A percentile compares a stretch with the other conserved stretches of the same genome.
Evolutionary conservation across 1,284 basidiomycete species (phyloP).

Genomic region (Cutaneotrichosporon sp.): DNA sequence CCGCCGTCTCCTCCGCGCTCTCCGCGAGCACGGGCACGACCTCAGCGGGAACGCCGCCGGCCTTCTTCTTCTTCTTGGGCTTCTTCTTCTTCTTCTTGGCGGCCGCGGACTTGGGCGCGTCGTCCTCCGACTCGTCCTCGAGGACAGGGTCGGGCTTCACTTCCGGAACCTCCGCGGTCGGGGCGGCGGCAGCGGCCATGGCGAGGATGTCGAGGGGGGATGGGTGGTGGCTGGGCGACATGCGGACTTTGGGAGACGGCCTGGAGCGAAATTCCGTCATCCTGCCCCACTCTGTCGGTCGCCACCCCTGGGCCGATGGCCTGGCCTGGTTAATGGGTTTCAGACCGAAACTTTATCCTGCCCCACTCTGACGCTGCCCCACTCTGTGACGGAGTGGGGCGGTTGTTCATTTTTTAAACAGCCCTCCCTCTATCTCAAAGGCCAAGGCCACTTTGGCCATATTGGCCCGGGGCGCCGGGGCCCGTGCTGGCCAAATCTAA

Average conservation of each 20-base stretch:
- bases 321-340: no score
- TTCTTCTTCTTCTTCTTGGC: slow-evolving; percentile 13
- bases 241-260: no score
- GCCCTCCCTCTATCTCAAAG: no score
- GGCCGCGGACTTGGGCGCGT: not conserved
- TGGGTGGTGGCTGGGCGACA: no score
- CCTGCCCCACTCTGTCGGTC: not conserved
- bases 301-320: no score
- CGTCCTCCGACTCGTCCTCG: not conserved
- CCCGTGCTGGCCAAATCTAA: no score
- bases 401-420: no score
- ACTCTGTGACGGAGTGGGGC: no score
- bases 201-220: not conserved
- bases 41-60: slow-evolving; percentile 31
- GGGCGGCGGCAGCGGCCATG: not conserved
- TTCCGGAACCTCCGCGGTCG: not conserved
- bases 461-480: no score
- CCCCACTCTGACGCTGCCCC: no score
- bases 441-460: no score
- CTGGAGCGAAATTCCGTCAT: not conserved
- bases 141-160: not conserved
- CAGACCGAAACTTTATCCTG: no score
- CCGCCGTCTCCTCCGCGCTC: slow-evolving; percentile 19
- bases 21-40: slow-evolving; percentile 20
- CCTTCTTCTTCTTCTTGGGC: slow-evolving; percentile 18